phyloP scores from a whole-genome alignment of 345 rosid genomes.

The Xanthoceras sorbifolium region DNA sequence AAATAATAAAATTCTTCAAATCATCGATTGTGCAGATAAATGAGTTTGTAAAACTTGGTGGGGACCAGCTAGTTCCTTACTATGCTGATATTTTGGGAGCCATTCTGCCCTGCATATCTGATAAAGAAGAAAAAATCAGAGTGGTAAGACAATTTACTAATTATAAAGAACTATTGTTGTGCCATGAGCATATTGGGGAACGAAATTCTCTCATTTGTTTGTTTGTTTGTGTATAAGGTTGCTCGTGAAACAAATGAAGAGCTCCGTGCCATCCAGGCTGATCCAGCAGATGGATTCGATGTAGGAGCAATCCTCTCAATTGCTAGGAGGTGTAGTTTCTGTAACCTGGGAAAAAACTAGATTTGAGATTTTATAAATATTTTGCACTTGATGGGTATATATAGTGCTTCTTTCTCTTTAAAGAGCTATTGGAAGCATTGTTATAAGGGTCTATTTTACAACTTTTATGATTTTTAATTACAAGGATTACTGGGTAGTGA shows the following conservation, averaged over 20 bases:
- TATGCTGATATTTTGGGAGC: conserved; percentile 98
- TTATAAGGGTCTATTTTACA: conserved; percentile 1
- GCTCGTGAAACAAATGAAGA: conserved; percentile 99
- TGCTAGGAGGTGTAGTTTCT: conserved; percentile 72
- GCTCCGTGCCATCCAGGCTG: conserved; percentile 80
- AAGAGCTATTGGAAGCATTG: conserved; percentile 22
- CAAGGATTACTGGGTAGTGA: conserved; percentile 18
- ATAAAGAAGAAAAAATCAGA: conserved; percentile 98
- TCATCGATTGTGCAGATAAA: conserved; percentile 61
- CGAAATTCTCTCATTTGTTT: conserved; percentile 31
- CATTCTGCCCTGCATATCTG: conserved; percentile 95
- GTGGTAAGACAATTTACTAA: conserved; percentile 63
- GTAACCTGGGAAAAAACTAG: conserved; percentile 14
- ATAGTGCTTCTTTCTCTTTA: conserved; percentile 19
- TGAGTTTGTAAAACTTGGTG: conserved; percentile 99
- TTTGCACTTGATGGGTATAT: conserved; percentile 12
- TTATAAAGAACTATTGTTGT: conserved; percentile 16
- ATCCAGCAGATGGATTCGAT: conserved; percentile 85
- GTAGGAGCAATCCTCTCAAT: conserved; percentile 85
- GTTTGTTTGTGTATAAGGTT: conserved; percentile 57
- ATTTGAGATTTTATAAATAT: conserved; percentile 24
- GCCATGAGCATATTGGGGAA: conserved; percentile 2
- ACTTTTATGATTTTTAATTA: not conserved
- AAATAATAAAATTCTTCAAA: not conserved
- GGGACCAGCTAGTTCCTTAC: conserved; percentile 95